Evolutionary conservation across 2,329 filamentous ascomycete species (phyloP).

Genomic region (Fusarium succisae): DNA sequence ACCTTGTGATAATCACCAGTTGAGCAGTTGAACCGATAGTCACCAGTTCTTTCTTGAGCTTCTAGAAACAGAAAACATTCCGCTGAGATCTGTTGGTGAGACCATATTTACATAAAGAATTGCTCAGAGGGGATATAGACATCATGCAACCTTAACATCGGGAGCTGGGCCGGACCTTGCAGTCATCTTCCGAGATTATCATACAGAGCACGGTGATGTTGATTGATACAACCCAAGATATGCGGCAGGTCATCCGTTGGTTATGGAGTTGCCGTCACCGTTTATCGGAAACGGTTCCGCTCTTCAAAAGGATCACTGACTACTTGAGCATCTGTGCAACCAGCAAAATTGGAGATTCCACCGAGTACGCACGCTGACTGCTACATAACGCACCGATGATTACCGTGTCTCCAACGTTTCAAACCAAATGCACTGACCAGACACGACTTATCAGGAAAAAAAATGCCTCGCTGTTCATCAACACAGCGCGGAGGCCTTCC

Average conservation of each 20-base stretch:
- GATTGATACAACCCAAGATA: not conserved
- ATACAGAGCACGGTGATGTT: not conserved
- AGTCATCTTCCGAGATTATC: not conserved
- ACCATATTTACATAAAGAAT: not conserved
- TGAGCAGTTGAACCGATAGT: not conserved
- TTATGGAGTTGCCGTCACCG: not conserved
- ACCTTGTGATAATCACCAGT: not conserved
- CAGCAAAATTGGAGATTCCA: not conserved
- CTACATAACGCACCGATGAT: not conserved
- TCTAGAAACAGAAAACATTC: not conserved
- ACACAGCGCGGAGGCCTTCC: slow-evolving; percentile 7
- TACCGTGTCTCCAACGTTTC: slow-evolving; percentile 6
- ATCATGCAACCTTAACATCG: not conserved
- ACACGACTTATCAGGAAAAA: not conserved
- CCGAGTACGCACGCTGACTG: not conserved
- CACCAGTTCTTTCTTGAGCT: not conserved
- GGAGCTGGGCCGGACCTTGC: not conserved
- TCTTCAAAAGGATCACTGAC: not conserved
- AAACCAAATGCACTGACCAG: not conserved
- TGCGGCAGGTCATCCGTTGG: not conserved
- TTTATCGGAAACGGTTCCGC: slow-evolving; percentile 13
- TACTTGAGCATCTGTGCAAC: not conserved
- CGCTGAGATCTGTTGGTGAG: not conserved
- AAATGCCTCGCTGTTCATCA: not conserved
- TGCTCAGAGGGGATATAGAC: not conserved